Evolutionary conservation across 139 green algal genomes (phyloP).

Genomic region (Picochlorum sp.): DNA sequence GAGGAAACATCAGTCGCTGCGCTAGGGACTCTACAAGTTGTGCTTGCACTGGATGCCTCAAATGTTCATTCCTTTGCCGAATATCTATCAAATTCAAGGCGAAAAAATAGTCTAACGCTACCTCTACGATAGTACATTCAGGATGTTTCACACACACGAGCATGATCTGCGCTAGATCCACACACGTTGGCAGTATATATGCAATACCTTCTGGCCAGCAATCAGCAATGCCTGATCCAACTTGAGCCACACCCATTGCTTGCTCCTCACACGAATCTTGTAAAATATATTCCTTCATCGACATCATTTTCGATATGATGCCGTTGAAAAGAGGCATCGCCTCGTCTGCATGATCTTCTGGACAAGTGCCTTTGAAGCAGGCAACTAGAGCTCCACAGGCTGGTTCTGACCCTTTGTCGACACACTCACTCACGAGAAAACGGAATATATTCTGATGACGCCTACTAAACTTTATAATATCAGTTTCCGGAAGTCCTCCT

Average conservation of each 20-base stretch:
- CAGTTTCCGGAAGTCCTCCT: no score
- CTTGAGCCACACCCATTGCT: no score
- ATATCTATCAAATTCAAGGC: slow-evolving; percentile 48
- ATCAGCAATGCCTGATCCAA: slow-evolving; percentile 31
- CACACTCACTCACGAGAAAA: no score
- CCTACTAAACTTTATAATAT: no score
- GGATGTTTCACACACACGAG: slow-evolving; percentile 16
- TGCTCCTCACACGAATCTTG: slow-evolving; percentile 8
- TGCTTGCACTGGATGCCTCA: slow-evolving; percentile 33
- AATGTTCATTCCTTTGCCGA: slow-evolving; percentile 24
- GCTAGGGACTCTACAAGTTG: slow-evolving; percentile 28
- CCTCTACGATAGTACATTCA: slow-evolving; percentile 23
- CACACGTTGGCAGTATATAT: slow-evolving; percentile 11
- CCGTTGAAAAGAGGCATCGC: slow-evolving; percentile 8
- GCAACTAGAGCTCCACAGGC: background rate
- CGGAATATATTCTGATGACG: no score
- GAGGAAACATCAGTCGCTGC: slow-evolving; percentile 32
- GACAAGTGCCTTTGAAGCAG: background rate
- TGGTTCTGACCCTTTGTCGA: no score
- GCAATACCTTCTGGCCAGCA: slow-evolving; percentile 21
- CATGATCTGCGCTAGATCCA: slow-evolving; percentile 42
- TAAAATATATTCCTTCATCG: slow-evolving; percentile 23
- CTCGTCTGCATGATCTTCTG: background rate
- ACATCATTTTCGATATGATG: slow-evolving; percentile 7
- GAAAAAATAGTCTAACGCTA: slow-evolving; percentile 47